phyloP scores from a whole-genome alignment of 2,329 filamentous ascomycete genomes.

The Alternaria postmessia region DNA sequence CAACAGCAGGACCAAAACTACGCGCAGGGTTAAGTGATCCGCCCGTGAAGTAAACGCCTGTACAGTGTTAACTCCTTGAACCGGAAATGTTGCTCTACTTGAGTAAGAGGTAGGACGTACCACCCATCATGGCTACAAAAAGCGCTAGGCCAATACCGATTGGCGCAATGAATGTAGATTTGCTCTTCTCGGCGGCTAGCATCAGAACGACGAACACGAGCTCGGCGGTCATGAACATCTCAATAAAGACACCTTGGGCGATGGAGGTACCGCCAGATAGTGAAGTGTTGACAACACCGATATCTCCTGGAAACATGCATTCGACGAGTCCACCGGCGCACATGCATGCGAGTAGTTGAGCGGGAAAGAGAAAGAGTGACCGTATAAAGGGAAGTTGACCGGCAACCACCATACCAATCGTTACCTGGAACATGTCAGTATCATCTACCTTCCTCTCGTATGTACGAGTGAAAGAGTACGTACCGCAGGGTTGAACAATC shows the following conservation, averaged over 20 bases:
- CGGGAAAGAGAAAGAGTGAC: slow-evolving; percentile 29
- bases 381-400: slow-evolving; percentile 27
- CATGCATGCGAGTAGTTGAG: slow-evolving; percentile 36
- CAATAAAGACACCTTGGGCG: slow-evolving; percentile 30
- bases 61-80: not conserved
- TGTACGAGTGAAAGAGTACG: slow-evolving; percentile 1
- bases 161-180: slow-evolving; percentile 34
- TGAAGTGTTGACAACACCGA: slow-evolving; percentile 32
- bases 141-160: slow-evolving; percentile 32
- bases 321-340: slow-evolving; percentile 34
- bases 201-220: slow-evolving; percentile 38
- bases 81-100: not conserved
- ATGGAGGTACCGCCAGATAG: slow-evolving; percentile 26
- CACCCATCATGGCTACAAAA: slow-evolving; percentile 41
- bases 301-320: slow-evolving; percentile 34
- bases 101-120: slow-evolving; percentile 13
- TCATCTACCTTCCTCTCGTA: not conserved
- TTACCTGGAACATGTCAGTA: slow-evolving; percentile 23
- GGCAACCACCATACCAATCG: slow-evolving; percentile 34
- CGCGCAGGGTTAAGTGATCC: slow-evolving; percentile 56
- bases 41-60: slow-evolving; percentile 52
- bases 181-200: slow-evolving; percentile 43
- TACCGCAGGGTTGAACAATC: slow-evolving; percentile 31
- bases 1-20: slow-evolving; percentile 54
- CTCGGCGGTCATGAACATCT: slow-evolving; percentile 35